phyloP scores from a whole-genome alignment of 129 eudicot species.

The Artemisia argyi region DNA sequence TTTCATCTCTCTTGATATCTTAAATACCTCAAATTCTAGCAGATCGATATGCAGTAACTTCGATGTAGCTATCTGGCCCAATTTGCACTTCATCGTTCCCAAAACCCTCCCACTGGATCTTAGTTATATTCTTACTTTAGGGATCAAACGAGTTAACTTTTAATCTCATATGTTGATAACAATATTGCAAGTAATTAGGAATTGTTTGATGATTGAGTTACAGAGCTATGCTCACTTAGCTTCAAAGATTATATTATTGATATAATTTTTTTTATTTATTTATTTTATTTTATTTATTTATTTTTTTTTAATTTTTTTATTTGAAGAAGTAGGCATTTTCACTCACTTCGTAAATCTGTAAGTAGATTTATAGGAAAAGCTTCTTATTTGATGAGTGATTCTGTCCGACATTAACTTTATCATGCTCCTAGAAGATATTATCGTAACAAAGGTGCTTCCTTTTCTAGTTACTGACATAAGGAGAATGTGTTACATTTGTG shows the following conservation, averaged over 20 bases:
- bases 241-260: neutral
- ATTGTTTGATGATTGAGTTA: neutral
- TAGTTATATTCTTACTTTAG: neutral
- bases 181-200: slow-evolving; percentile 13
- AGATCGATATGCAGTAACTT: too few relatives aligned
- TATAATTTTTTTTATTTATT: neutral
- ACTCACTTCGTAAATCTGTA: slow-evolving; percentile 11
- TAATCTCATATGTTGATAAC: neutral
- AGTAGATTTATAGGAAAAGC: slow-evolving; percentile 8
- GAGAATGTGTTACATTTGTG: too few relatives aligned
- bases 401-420: neutral
- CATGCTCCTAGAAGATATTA: too few relatives aligned
- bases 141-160: neutral
- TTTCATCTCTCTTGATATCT: too few relatives aligned
- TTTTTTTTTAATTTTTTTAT: too few relatives aligned
- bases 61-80: too few relatives aligned
- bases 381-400: neutral
- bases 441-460: too few relatives aligned
- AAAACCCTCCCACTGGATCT: neutral
- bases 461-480: too few relatives aligned
- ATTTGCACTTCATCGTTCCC: too few relatives aligned
- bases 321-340: slow-evolving; percentile 1
- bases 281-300: too few relatives aligned
- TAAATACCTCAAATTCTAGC: too few relatives aligned
- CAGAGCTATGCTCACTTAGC: neutral